A percentile compares a stretch with the other conserved stretches of the same genome.
phyloP scores from a whole-genome alignment of 805 yeast genomes.

The Candida succiphila region DNA sequence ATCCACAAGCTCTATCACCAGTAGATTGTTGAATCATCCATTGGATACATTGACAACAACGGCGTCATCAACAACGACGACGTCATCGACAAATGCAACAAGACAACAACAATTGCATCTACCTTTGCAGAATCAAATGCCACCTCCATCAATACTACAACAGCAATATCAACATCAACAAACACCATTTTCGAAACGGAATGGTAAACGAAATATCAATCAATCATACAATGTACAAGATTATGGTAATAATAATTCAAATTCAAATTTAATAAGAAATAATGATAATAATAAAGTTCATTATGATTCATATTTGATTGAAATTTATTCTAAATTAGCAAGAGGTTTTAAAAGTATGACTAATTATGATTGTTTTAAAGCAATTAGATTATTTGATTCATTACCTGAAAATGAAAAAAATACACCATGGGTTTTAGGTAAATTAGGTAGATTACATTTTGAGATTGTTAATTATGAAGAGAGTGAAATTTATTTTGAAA shows the following conservation, averaged over 20 bases:
- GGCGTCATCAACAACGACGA: constrained; percentile 1
- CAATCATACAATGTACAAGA: not conserved
- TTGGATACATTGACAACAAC: constrained; percentile 1
- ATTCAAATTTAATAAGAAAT: not conserved
- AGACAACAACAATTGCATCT: not conserved
- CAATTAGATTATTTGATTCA: constrained; percentile 56
- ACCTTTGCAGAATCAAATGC: too few relatives aligned
- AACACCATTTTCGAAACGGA: constrained; percentile 18
- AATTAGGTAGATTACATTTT: constrained; percentile 72
- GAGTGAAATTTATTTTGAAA: constrained; percentile 52
- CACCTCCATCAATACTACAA: not conserved
- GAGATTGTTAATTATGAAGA: constrained; percentile 82
- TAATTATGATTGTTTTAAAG: constrained; percentile 69
- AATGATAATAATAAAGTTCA: not conserved
- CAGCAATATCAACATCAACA: not conserved
- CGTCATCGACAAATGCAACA: constrained; percentile 1
- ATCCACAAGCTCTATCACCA: constrained; percentile 18
- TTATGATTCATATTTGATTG: constrained; percentile 31
- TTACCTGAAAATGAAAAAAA: constrained; percentile 54
- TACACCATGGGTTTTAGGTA: constrained; percentile 81
- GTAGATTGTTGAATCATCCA: constrained; percentile 18
- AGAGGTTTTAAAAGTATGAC: constrained; percentile 51
- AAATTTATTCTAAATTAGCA: constrained; percentile 44
- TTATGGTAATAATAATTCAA: not conserved
- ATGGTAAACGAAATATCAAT: not conserved